Evolutionary conservation across 106 monocot genomes (phyloP).

Genomic region (Platanthera guangdongensis): DNA sequence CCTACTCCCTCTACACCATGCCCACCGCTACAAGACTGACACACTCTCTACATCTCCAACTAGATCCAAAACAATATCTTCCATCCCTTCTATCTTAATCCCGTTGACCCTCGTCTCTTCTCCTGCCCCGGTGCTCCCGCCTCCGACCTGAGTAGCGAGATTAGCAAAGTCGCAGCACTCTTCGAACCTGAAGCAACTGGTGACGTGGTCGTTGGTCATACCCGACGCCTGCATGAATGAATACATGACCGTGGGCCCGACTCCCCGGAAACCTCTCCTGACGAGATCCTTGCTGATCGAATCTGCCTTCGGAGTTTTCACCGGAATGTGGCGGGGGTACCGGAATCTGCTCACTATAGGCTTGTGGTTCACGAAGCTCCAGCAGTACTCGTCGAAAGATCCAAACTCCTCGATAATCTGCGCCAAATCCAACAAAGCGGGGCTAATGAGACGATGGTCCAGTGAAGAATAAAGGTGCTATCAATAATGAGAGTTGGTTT

Average conservation of each 20-base stretch:
- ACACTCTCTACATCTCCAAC: neutral
- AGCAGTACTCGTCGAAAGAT: constrained; percentile 55
- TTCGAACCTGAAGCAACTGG: constrained; percentile 32
- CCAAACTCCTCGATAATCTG: constrained; percentile 59
- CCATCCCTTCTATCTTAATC: neutral
- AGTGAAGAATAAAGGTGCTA: neutral
- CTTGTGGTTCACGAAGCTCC: constrained; percentile 57
- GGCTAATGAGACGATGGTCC: neutral
- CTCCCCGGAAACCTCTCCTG: constrained; percentile 43
- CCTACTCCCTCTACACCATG: neutral
- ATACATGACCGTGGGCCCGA: constrained; percentile 54
- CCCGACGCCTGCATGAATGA: constrained; percentile 73
- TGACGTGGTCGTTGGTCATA: constrained; percentile 50
- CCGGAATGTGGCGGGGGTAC: constrained; percentile 46
- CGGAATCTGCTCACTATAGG: constrained; percentile 34
- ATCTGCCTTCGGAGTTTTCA: constrained; percentile 58
- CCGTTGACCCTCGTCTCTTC: neutral
- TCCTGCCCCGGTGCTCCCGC: neutral
- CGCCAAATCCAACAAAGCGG: constrained; percentile 1
- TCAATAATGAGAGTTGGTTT: neutral
- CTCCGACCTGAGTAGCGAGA: neutral
- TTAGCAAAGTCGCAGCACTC: neutral
- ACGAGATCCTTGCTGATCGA: constrained; percentile 61
- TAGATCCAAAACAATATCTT: neutral
- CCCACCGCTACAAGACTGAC: neutral